phyloP scores from a whole-genome alignment of 2,329 filamentous ascomycete genomes.

The Cercospora berteroae region DNA sequence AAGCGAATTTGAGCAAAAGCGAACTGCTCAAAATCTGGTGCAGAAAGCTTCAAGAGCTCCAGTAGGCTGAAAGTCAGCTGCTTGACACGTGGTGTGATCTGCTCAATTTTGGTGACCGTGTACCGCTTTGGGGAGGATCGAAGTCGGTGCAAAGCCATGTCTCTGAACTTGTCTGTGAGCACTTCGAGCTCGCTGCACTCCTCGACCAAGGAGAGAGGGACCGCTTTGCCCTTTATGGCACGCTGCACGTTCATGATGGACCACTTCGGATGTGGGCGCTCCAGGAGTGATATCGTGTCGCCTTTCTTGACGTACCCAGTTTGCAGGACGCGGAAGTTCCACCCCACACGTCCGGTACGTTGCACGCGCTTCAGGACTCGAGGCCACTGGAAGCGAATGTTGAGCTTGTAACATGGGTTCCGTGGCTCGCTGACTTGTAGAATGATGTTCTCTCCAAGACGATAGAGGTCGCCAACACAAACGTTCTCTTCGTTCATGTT shows the following conservation, averaged over 20 bases:
- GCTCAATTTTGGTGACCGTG: neutral
- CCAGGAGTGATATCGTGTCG: constrained; percentile 57
- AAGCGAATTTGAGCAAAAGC: constrained; percentile 59
- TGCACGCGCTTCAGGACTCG: constrained; percentile 15
- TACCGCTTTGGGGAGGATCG: constrained; percentile 37
- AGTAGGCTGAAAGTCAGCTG: constrained; percentile 14
- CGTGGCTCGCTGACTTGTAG: constrained; percentile 60
- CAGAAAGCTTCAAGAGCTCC: constrained; percentile 10
- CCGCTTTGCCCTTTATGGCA: constrained; percentile 48
- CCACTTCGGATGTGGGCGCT: constrained; percentile 59
- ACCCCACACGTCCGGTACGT: constrained; percentile 19
- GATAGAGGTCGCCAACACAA: constrained; percentile 60
- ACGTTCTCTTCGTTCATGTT: constrained; percentile 62
- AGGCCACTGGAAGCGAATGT: constrained; percentile 54
- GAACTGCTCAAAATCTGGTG: constrained; percentile 44
- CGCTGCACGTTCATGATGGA: constrained; percentile 61
- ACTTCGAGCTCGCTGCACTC: constrained; percentile 45
- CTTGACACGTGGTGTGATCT: constrained; percentile 12
- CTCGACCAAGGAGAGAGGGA: constrained; percentile 50
- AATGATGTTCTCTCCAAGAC: constrained; percentile 48
- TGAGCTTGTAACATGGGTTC: constrained; percentile 65
- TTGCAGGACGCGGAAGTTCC: constrained; percentile 19
- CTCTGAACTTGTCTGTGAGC: constrained; percentile 9
- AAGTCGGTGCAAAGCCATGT: constrained; percentile 31
- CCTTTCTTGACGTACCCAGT: constrained; percentile 55